Conservation (phyloP, 352 stramenopile species). For the Blastocystis sp. region DNA sequence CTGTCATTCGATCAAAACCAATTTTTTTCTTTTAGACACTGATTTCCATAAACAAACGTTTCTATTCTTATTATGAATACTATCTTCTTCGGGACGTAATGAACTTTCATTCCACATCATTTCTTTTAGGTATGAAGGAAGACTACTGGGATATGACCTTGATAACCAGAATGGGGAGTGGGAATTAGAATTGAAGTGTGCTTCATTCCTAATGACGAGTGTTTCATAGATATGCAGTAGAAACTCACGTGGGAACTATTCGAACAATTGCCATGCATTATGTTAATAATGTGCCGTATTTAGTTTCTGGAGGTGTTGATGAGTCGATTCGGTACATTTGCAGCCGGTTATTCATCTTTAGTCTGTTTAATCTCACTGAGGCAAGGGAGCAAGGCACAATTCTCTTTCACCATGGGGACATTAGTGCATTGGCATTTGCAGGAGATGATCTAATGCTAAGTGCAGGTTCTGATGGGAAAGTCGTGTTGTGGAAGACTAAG, state of each 20-base stretch:
- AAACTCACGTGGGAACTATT: constrained; percentile 55
- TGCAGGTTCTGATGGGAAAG: constrained; percentile 77
- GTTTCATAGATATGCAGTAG: constrained; percentile 37
- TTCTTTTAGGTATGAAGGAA: constrained; percentile 44
- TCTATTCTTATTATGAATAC: constrained; percentile 23
- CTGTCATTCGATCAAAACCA: too few species aligned
- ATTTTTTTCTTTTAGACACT: background rate
- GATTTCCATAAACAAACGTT: background rate
- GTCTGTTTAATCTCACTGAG: constrained; percentile 44
- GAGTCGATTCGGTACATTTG: constrained; percentile 31
- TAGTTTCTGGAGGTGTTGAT: constrained; percentile 50
- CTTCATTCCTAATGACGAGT: background rate
- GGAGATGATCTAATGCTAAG: constrained; percentile 78
- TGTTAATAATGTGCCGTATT: constrained; percentile 15
- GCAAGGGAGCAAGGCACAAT: constrained; percentile 42
- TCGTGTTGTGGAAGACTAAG: constrained; percentile 80
- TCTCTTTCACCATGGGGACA: constrained; percentile 65
- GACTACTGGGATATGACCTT: constrained; percentile 32
- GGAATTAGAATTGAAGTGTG: background rate
- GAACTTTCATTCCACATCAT: background rate
- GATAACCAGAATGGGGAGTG: background rate
- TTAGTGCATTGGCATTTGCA: constrained; percentile 79
- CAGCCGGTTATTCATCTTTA: background rate
- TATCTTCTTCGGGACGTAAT: constrained; percentile 47
- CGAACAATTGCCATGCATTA: background rate